Conservation (phyloP, 164 flowering plant genomes). For the Sedum album region DNA sequence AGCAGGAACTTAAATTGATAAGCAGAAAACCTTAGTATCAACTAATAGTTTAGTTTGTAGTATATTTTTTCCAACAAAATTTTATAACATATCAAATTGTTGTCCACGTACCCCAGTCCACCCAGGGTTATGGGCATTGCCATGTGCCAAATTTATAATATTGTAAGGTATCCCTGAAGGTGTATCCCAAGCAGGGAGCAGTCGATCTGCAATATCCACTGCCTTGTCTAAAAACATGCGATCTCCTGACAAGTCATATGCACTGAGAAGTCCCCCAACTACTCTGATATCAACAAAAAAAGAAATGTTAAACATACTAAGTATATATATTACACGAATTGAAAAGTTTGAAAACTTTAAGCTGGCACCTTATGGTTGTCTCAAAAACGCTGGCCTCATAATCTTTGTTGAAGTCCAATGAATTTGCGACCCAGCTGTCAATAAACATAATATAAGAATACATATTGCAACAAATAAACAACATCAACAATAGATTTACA, state of each 20-base stretch:
- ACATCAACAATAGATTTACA: too few relatives aligned
- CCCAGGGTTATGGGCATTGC: conserved; percentile 72
- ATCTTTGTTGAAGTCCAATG: too few relatives aligned
- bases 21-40: not conserved
- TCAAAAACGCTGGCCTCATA: too few relatives aligned
- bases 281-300: conserved; percentile 42
- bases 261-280: conserved; percentile 97
- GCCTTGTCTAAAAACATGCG: conserved; percentile 88
- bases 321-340: too few relatives aligned
- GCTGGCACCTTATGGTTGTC: too few relatives aligned
- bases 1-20: not conserved
- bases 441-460: too few relatives aligned
- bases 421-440: too few relatives aligned
- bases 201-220: conserved; percentile 72
- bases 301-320: too few relatives aligned
- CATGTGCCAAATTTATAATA: conserved; percentile 66
- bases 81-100: not conserved
- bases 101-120: conserved; percentile 80
- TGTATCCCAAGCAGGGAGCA: conserved; percentile 97
- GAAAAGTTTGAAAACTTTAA: too few relatives aligned
- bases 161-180: conserved; percentile 89
- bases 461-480: too few relatives aligned
- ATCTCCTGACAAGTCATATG: conserved; percentile 91
- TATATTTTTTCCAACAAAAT: not conserved
- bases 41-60: not conserved